These are phyloP conservation scores for Hymenoscyphus albidus DNA, from an alignment of 2,329 filamentous ascomycete genomes.

Conservation along the genomic window DNA sequence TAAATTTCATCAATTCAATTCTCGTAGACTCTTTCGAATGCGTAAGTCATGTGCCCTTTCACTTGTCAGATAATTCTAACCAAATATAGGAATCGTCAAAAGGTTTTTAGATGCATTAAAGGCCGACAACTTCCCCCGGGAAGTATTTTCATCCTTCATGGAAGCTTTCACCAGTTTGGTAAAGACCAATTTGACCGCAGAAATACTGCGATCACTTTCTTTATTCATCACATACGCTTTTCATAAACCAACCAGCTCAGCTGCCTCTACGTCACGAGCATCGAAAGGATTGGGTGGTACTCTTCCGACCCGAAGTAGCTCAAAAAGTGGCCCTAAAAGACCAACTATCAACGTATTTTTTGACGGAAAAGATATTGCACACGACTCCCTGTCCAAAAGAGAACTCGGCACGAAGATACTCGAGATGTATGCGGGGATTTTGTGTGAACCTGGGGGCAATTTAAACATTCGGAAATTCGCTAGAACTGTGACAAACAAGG, in stretches of 20 bases:
- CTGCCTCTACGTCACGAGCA: conserved; percentile 41
- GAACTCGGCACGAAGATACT: conserved; percentile 73
- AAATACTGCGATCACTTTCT: conserved; percentile 80
- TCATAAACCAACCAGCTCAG: conserved; percentile 53
- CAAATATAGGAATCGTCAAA: conserved; percentile 72
- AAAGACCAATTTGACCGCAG: conserved; percentile 74
- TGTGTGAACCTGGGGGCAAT: conserved; percentile 69
- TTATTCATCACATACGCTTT: conserved; percentile 92
- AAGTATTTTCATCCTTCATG: conserved; percentile 73
- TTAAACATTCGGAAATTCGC: conserved; percentile 81
- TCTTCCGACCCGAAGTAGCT: conserved; percentile 38
- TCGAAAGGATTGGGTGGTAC: conserved; percentile 46
- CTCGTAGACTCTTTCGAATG: conserved; percentile 82
- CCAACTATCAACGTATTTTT: conserved; percentile 29
- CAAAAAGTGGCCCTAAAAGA: conserved; percentile 28
- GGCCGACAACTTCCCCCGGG: conserved; percentile 68
- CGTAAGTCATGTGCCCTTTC: conserved; percentile 52
- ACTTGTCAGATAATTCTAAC: conserved; percentile 23
- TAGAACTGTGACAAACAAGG: conserved; percentile 91
- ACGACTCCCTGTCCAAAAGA: conserved; percentile 53
- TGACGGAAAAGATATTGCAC: conserved; percentile 34
- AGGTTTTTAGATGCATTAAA: conserved; percentile 87
- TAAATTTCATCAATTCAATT: conserved; percentile 90
- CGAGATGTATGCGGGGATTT: conserved; percentile 69
- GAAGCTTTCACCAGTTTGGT: conserved; percentile 75